Base-by-base conservation (phyloP, 1,139 yeast species). In the Geotrichum histeridarum region DNA sequence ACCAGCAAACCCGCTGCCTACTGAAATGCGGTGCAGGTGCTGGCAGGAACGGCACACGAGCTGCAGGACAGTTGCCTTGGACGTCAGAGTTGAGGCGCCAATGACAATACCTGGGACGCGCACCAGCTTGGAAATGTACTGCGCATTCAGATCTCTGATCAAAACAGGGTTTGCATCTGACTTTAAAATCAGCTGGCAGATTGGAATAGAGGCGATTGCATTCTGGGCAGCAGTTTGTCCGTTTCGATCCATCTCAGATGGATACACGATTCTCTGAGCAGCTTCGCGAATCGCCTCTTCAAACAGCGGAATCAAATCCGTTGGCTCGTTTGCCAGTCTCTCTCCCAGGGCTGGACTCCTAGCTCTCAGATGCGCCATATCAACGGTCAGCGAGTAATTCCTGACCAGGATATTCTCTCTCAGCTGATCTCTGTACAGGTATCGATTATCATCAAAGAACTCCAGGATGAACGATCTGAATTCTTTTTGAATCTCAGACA, bases 31-130 rank as follows among this genome's bases (percentile, higher is more conserved):
- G 75, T 82, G 77, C 4, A 94, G 81, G 66, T 91, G 95, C 61
- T 90, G 82, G 72, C 99, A 94, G 54, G 81, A 78, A 60, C 95
- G 81, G 72, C 99, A 94, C 76, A 91, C 83, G 57, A 94, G 74
- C 63, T 88, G 93, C 33, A 91, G 82, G 55, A 77, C 77, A 0
- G 96, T 87, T 31, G 98, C 96, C 65, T 94, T 83, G 2, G 98
- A 90, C 35, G 88, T 78, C 57, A 93, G 77, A 18, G 95, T 93
- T 1, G 96, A 87, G 0, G 98, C 88, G 41, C 95, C 86, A 56
- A 94, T 93, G 62, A 94, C 80, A 61, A 94, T 94, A 45, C 99
- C 99, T 42, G 96, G 88, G 38, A 94, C 82, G 56, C 96, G 78
- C 38, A 94, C 94, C 57, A 94, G 84, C 70, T 87, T 87, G 37